Conservation (phyloP, 352 stramenopile species). For the Phytopythium ostracodes region DNA sequence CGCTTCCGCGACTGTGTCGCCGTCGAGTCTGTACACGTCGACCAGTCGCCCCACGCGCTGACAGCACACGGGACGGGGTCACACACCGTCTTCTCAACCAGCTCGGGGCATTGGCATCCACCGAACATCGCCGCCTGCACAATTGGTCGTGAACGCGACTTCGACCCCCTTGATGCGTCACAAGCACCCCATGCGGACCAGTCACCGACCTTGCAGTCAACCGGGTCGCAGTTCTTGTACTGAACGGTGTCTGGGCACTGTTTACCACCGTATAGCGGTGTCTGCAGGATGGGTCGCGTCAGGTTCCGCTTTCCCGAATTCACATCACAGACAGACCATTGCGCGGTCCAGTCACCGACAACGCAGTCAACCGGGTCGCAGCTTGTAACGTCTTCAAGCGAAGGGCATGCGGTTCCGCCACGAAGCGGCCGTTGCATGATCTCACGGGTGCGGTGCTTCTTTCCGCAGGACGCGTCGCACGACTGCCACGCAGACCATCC, state of each 20-base stretch:
- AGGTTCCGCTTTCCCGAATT: constrained; percentile 24
- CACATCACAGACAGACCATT: constrained; percentile 32
- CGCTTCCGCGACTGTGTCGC: constrained; percentile 26
- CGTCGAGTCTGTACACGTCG: constrained; percentile 37
- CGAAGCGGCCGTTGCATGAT: constrained; percentile 29
- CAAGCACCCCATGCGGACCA: constrained; percentile 30
- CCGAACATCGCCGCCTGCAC: constrained; percentile 46
- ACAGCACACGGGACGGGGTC: constrained; percentile 41
- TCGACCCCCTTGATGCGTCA: constrained; percentile 21
- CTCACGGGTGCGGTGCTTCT: constrained; percentile 31
- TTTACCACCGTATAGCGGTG: constrained; percentile 30
- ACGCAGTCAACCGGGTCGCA: constrained; percentile 42
- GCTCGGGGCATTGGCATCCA: constrained; percentile 34
- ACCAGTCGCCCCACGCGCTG: constrained; percentile 44
- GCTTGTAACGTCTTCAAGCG: constrained; percentile 29
- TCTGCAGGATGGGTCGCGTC: constrained; percentile 32
- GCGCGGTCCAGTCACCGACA: constrained; percentile 28
- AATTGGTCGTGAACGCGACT: constrained; percentile 33
- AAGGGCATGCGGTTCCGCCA: constrained; percentile 21
- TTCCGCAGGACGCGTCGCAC: constrained; percentile 35
- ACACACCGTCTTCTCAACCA: constrained; percentile 35
- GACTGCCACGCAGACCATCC: constrained; percentile 37
- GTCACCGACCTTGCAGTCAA: constrained; percentile 39
- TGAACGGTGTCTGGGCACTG: constrained; percentile 24
- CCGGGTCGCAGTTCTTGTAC: constrained; percentile 41